Evolutionary conservation across 2,329 filamentous ascomycete genomes (phyloP), one percentile per base, ranked within the genome.

Genomic region (Fusarium sulawesiense): DNA sequence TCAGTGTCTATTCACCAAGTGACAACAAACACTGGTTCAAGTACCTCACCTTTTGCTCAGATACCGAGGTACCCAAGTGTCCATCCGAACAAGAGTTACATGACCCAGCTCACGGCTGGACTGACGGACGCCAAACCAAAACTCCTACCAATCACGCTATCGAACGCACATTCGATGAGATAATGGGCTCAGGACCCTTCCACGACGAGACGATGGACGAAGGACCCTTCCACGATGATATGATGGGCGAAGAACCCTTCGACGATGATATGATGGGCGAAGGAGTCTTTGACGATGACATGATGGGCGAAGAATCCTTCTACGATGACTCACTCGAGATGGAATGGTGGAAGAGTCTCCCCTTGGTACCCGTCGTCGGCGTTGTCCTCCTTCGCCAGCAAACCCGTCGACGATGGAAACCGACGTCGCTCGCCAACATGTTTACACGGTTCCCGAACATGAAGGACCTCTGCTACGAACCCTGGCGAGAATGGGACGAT

Each of bases 401-500:
- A 66, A 80, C 64, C 64, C 77, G 78, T 60, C 75, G 78, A 65
- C 72, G 76, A 74, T 81, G 78, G 78, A 77, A 76, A 54, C 76
- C 75, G 37, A 23, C 51, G 23, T 68, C 76, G 32, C 72, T 81
- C 27, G 68, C 70, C 30, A 68, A 77, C 16, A 79, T 82, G 71
- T 70, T 81, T 60, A 64, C 76, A 13, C 76, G 76, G 47, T 75
- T 81, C 61, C 77, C 80, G 16, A 76, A 74, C 57, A 60, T 83
- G 53, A 73, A 77, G 67, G 77, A 82, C 65, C 66, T 82, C 67
- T 75, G 76, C 55, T 81, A 80, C 68, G 79, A 81, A 67, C 80
- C 78, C 54, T 82, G 80, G 79, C 78, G 76, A 65, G 77, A 80
- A 67, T 78, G 70, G 72, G 14, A 4, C 55, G 18, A 5, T 56